phyloP scores from a whole-genome alignment of 1,139 yeast species.

The Yamadazyma dushanensis region DNA sequence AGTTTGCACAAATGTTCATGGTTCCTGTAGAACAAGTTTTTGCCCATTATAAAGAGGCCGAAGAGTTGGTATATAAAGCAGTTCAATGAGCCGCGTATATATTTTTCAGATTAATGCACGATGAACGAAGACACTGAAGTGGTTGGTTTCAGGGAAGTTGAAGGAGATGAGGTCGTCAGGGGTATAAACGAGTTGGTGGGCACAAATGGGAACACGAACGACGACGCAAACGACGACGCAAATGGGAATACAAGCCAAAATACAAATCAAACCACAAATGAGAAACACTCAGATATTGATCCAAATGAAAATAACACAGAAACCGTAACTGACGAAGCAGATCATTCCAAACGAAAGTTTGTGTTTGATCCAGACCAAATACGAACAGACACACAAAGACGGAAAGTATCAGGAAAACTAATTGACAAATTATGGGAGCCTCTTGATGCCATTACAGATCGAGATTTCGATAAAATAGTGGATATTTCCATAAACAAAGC shows the following conservation, averaged over 20 bases:
- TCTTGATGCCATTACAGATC: conserved; percentile 20
- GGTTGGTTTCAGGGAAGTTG: too few species aligned
- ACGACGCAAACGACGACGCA: not conserved
- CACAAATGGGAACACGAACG: not conserved
- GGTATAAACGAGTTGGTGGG: not conserved
- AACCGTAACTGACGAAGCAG: not conserved
- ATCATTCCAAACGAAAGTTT: too few species aligned
- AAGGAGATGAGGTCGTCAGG: not conserved
- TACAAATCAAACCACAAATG: too few species aligned
- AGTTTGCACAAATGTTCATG: conserved; percentile 9
- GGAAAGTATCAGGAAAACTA: conserved; percentile 28
- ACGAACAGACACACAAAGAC: conserved; percentile 18
- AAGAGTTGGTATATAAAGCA: conserved; percentile 3
- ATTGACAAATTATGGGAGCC: conserved; percentile 40
- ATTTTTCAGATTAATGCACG: conserved; percentile 2
- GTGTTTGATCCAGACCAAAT: conserved; percentile 18
- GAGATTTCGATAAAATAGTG: conserved; percentile 30
- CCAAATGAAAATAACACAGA: not conserved
- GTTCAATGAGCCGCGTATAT: not conserved
- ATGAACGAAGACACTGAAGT: conserved; percentile 4
- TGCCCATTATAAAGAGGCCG: conserved; percentile 11
- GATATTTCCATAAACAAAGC: conserved; percentile 31
- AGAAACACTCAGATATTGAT: too few species aligned
- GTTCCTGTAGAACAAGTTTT: conserved; percentile 7
- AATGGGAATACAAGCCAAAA: too few species aligned